These are phyloP conservation scores for Eleusine coracana DNA, from an alignment of 176 grass and related monocot species.

Conservation along the genomic window DNA sequence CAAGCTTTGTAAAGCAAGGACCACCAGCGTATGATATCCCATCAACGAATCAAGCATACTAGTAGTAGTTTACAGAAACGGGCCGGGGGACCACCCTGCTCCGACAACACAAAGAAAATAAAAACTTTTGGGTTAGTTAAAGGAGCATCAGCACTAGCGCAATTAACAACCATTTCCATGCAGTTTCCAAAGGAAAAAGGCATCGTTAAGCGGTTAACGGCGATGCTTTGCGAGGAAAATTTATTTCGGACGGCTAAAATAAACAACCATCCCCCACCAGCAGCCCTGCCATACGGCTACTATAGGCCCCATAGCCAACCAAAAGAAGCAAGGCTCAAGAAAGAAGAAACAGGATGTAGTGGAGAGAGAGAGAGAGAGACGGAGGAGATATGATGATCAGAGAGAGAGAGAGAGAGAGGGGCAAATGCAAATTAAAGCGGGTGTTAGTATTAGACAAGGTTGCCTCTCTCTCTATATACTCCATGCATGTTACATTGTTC, in stretches of 20 bases:
- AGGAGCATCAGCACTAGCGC: conserved; percentile 32
- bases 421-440: neutral
- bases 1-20: neutral
- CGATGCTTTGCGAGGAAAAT: conserved; percentile 20
- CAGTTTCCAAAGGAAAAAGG: conserved; percentile 13
- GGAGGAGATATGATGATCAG: neutral
- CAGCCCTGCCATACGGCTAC: neutral
- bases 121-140: conserved; percentile 45
- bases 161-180: conserved; percentile 36
- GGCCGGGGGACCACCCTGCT: neutral
- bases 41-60: neutral
- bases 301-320: conserved; percentile 22
- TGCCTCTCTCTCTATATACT: neutral
- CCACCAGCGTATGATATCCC: conserved; percentile 37
- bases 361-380: conserved; percentile 6
- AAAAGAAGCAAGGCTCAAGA: conserved; percentile 47
- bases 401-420: neutral
- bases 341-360: conserved; percentile 44
- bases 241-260: neutral
- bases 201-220: conserved; percentile 29
- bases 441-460: neutral
- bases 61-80: conserved; percentile 7
- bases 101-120: neutral
- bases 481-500: conserved; percentile 69
- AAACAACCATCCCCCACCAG: conserved; percentile 23